phyloP scores from a whole-genome alignment of 2,329 filamentous ascomycete species.

The Aspergillus transmontanensis region DNA sequence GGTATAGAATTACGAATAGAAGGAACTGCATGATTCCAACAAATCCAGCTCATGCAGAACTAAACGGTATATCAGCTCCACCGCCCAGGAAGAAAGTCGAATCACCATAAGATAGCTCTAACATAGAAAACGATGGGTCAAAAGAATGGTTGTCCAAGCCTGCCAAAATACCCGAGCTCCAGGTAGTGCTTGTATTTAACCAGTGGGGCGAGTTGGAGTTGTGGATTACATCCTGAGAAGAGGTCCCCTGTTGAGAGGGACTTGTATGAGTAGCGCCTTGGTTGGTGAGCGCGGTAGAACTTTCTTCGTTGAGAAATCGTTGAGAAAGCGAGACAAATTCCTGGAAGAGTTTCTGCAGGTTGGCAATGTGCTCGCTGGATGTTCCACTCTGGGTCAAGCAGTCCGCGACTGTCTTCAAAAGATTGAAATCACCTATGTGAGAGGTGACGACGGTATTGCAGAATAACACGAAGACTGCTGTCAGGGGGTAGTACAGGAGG shows the following conservation, averaged over 20 bases:
- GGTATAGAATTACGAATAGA: background rate
- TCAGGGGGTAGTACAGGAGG: constrained; percentile 25
- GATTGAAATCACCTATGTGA: constrained; percentile 22
- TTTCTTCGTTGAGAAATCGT: constrained; percentile 4
- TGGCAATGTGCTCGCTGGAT: constrained; percentile 19
- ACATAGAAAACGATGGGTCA: background rate
- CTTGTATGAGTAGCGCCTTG: background rate
- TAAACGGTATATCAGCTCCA: background rate
- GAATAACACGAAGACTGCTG: constrained; percentile 25
- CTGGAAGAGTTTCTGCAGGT: constrained; percentile 18
- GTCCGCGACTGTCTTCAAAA: constrained; percentile 20
- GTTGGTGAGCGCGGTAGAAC: background rate
- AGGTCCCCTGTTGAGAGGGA: background rate
- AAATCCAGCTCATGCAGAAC: background rate
- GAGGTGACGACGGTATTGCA: constrained; percentile 25
- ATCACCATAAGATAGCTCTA: background rate
- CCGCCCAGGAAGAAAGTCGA: background rate
- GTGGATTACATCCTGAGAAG: background rate
- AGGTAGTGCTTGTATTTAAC: background rate
- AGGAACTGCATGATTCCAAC: background rate
- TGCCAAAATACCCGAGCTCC: background rate
- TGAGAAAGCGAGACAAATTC: constrained; percentile 20
- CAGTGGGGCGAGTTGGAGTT: background rate
- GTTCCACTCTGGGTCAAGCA: constrained; percentile 16
- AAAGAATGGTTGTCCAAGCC: background rate